These are phyloP conservation scores for Miscanthus sacchariflorus DNA, from an alignment of 202 grass and related monocot species.

Conservation along the genomic window DNA sequence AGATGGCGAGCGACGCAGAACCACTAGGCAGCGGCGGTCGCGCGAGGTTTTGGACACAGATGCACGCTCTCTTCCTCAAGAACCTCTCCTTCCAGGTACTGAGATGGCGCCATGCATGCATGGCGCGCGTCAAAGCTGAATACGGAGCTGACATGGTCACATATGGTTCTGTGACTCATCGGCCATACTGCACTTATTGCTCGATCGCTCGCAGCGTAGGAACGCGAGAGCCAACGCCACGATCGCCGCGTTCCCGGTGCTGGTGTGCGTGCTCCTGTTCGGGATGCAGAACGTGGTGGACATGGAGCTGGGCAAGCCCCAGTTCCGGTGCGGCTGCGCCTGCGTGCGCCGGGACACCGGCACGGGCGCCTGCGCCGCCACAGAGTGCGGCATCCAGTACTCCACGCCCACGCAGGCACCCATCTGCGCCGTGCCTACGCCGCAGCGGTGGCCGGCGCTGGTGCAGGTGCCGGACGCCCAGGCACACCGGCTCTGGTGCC, in stretches of 20 bases:
- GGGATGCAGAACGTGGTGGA: constrained; percentile 63
- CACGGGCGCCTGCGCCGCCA: constrained; percentile 48
- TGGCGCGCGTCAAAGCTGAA: too few relatives aligned
- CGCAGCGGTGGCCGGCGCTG: constrained; percentile 66
- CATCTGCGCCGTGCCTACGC: constrained; percentile 44
- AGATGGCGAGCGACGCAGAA: too few relatives aligned
- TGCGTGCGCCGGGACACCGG: constrained; percentile 23
- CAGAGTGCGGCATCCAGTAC: too few relatives aligned
- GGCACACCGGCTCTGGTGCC: neutral
- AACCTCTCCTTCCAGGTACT: constrained; percentile 87
- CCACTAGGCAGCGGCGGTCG: too few relatives aligned
- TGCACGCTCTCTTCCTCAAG: constrained; percentile 91
- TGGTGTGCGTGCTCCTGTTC: constrained; percentile 67
- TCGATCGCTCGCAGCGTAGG: constrained; percentile 41
- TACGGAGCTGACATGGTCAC: too few relatives aligned
- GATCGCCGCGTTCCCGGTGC: constrained; percentile 66
- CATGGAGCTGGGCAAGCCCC: constrained; percentile 59
- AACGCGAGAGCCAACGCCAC: constrained; percentile 72
- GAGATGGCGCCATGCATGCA: too few relatives aligned
- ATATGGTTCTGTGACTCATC: too few relatives aligned
- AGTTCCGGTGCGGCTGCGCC: constrained; percentile 72
- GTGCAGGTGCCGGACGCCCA: constrained; percentile 63
- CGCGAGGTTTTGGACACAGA: constrained; percentile 68
- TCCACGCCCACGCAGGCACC: too few relatives aligned
- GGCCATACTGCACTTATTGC: too few relatives aligned